Percentiles rank a stretch among this genome's conserved stretches.
phyloP scores from a whole-genome alignment of 208 protist genomes.

The Acanthamoeba triangularis region DNA sequence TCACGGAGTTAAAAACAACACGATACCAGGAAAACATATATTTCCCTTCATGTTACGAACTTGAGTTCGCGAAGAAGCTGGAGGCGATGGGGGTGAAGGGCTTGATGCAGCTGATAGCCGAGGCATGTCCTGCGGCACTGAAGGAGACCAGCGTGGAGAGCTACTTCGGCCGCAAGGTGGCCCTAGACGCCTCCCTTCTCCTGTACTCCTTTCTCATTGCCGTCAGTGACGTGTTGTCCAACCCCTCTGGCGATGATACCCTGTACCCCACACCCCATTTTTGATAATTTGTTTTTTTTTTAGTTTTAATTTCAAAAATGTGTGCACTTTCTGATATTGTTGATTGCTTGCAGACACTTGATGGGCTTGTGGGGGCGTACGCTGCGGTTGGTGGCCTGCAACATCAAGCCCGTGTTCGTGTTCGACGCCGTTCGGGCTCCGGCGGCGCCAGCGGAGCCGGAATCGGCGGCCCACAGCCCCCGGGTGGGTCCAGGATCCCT shows the following conservation, averaged over 20 bases:
- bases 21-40: no score
- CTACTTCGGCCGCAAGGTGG: constrained; percentile 97
- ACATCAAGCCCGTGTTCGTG: constrained; percentile 98
- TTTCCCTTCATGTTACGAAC: no score
- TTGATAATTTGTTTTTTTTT: background rate
- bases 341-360: constrained; percentile 94
- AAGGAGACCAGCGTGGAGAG: constrained; percentile 97
- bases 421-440: background rate
- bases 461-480: constrained; percentile 90
- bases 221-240: constrained; percentile 92
- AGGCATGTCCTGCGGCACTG: constrained; percentile 95
- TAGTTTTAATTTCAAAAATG: background rate
- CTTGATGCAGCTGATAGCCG: constrained; percentile 97
- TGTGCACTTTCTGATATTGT: no score
- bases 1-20: no score
- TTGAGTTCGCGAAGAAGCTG: no score
- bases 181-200: constrained; percentile 99
- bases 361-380: constrained; percentile 98
- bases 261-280: constrained; percentile 44
- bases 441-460: background rate
- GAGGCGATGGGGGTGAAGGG: constrained; percentile 97
- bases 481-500: no score
- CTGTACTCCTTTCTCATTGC: constrained; percentile 99
- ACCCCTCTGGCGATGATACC: constrained; percentile 92
- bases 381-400: constrained; percentile 98